Base-by-base conservation (phyloP, 179 eudicot species). In the Silene vulgaris region DNA sequence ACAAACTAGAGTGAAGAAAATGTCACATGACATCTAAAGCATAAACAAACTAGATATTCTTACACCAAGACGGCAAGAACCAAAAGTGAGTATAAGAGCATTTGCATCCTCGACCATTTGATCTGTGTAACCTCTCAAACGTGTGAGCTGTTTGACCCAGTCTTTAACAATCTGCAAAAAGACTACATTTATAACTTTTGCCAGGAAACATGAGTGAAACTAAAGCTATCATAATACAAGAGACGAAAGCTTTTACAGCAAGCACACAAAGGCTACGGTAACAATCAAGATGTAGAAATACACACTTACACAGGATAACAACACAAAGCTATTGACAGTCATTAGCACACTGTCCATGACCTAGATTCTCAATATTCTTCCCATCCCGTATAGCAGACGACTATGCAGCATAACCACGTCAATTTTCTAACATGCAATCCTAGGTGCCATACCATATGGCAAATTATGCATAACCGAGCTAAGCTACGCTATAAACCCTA, bases 61-160 rank as follows among this genome's bases (percentile, higher is more conserved):
- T 86, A 91, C 97, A 87, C 97, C 98, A 29, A 93, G 88, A 66
- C 91, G 82, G 79, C 89, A 93, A 61, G 98, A 93, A 76, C 98
- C 98, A 80, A 91, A 93, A 75, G 98, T 91, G 19, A 90, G 86
- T 72, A 91, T 80, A 30, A 87, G 84, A 20, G 97, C 98, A 90
- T 92, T 93, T 68, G 98, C 91, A 74, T 87, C 90, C 83, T 89
- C 90, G 43, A 90, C 93, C 97, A 91, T 91, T 77, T 90, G 93
- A 74, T 90, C 93, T 4, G 89, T 83, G 71, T 93, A 93, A 57
- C 97, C 97, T 85, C 85, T 85, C 82, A 88, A 8, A n/a, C 88
- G 89, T 65, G 97, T 93, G 65, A 91, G 87, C 12, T 87, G 87
- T 79, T 91, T 93, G 71, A 93, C 98, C 98, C 97, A 93, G 54